Evolutionary conservation across 768 basidiomycete species (phyloP), one percentile per base, ranked within the genome.

Genomic region (Kwoniella dejecticola): DNA sequence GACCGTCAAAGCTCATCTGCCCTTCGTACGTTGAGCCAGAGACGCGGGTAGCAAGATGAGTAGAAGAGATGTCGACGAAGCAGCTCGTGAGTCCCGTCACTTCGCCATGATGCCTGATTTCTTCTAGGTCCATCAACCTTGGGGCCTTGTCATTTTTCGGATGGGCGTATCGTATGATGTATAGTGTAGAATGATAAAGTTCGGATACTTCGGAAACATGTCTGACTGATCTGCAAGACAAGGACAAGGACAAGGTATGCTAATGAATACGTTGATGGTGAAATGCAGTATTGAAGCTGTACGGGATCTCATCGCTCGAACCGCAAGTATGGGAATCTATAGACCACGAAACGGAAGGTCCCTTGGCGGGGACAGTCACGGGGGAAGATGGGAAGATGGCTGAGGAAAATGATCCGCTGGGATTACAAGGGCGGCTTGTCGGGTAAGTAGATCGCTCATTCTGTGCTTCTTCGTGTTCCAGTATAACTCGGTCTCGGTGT

Each of bases 301-400:
- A 98, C 75, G 88, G 87, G 63, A 84, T 98, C 45, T 87, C 88
- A 12, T 86, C 86, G 21, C 81, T 91, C 41, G 81, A 84, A 38
- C 93, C 94, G 33, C 86, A 91, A 67, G 83, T 86, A 80, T 96
- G 93, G 93, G 91, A 95, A 77, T 89, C 91, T 52, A 83, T 91
- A 2, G 89, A 93, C 73, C 86, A 92, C 80, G 91, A 94, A 60
- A 79, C 86, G 19, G 88, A 89, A 69, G 88, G 89, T 64, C 85
- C 89, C 0, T 79, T 89, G 15, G 87, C 89, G 10, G 87, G 86
- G 7, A 72, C 76, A 1, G 31, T 72, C 64, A 71, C 69, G 0
- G 64, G 63, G 13, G 72, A 72, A 56, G 71, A 74, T 59, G 75
- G 72, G 3, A 83, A 86, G 13, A 80, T 91, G 58, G 83, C 85